Conservation (phyloP, 176 grass and related monocot genomes). For the Secale cereale region DNA sequence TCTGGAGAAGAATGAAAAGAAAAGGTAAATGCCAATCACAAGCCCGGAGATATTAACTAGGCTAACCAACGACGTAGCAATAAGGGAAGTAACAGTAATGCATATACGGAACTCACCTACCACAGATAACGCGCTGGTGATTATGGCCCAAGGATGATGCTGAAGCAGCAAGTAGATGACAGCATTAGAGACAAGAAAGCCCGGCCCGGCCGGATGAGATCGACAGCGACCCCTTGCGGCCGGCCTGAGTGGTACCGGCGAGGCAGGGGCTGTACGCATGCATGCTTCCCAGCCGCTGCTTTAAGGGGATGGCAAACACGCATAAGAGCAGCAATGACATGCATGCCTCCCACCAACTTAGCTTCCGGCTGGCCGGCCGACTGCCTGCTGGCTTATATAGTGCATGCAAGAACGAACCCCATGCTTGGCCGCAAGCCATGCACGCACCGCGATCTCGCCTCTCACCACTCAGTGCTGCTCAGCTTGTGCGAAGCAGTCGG, state of each 20-base stretch:
- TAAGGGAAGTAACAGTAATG: constrained; percentile 39
- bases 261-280: constrained; percentile 28
- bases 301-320: constrained; percentile 49
- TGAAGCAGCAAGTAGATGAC: constrained; percentile 32
- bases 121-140: constrained; percentile 21
- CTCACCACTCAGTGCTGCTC: constrained; percentile 34
- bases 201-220: constrained; percentile 7
- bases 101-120: constrained; percentile 35
- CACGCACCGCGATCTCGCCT: constrained; percentile 17
- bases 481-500: background rate
- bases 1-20: background rate
- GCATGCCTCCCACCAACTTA: constrained; percentile 86
- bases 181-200: constrained; percentile 51
- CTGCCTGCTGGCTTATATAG: constrained; percentile 61
- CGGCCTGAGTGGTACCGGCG: constrained; percentile 28
- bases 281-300: constrained; percentile 54
- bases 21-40: background rate
- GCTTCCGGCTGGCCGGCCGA: constrained; percentile 25
- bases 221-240: constrained; percentile 31
- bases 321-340: constrained; percentile 26
- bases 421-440: constrained; percentile 41
- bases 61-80: constrained; percentile 13
- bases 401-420: constrained; percentile 39
- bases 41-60: background rate
- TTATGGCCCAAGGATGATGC: constrained; percentile 43